Percentiles rank a stretch among this genome's conserved stretches.
These are phyloP conservation scores for Corniculantispora saksenae DNA, from an alignment of 2,329 filamentous ascomycete genomes.

Conservation along the genomic window DNA sequence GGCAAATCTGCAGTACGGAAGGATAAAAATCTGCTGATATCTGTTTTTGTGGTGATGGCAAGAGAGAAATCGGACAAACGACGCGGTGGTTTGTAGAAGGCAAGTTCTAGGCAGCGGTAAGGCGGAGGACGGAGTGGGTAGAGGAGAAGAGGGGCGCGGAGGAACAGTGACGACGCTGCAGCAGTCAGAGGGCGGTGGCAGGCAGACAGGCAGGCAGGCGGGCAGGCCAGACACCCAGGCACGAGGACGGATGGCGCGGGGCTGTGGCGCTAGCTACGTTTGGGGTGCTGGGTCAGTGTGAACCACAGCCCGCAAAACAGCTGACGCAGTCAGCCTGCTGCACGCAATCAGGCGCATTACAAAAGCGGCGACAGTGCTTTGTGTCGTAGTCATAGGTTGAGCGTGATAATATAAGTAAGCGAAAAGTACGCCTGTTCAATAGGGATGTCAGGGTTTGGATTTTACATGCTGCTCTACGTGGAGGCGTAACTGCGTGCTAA, in stretches of 20 bases:
- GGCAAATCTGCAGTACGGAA: slow-evolving; percentile 27
- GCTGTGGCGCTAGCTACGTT: slow-evolving; percentile 23
- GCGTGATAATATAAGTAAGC: neutral
- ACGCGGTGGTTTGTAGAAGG: slow-evolving; percentile 12
- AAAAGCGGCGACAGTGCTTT: slow-evolving; percentile 1
- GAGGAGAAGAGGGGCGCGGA: slow-evolving; percentile 26
- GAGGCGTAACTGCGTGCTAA: too few species aligned
- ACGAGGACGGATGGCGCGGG: slow-evolving; percentile 25
- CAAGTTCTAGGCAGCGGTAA: slow-evolving; percentile 25
- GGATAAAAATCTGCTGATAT: slow-evolving; percentile 11
- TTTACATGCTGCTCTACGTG: too few species aligned
- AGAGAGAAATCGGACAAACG: neutral
- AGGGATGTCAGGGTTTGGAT: neutral
- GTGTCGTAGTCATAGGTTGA: neutral
- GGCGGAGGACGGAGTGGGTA: slow-evolving; percentile 29
- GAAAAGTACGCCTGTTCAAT: neutral
- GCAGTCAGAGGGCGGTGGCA: slow-evolving; percentile 24
- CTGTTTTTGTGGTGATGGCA: neutral
- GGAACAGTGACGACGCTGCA: slow-evolving; percentile 21
- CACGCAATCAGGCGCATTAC: slow-evolving; percentile 7
- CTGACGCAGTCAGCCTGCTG: slow-evolving; percentile 13
- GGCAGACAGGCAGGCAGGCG: slow-evolving; percentile 17
- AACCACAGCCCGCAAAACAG: slow-evolving; percentile 12
- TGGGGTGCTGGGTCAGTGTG: slow-evolving; percentile 9
- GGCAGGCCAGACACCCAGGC: slow-evolving; percentile 9